Percentiles rank a stretch among this genome's conserved stretches.
Evolutionary conservation across 306 rosid genomes (phyloP).

Genomic region (Inga laurina): DNA sequence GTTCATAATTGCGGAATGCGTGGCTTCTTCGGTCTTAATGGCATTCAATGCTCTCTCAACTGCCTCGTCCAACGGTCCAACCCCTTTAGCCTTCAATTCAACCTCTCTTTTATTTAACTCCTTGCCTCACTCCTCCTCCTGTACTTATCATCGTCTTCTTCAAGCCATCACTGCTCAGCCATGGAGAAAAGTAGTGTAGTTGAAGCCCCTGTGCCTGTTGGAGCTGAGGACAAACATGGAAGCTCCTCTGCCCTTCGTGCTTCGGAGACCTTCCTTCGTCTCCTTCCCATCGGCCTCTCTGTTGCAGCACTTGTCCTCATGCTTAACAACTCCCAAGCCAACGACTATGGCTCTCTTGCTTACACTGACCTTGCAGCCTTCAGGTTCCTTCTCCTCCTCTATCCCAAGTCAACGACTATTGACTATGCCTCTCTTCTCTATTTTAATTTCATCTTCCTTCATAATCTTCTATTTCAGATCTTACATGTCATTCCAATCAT

Average conservation of each 20-base stretch:
- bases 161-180: neutral
- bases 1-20: constrained; percentile 24
- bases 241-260: constrained; percentile 44
- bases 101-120: neutral
- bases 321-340: constrained; percentile 75
- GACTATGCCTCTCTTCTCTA: no score
- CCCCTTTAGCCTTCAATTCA: neutral
- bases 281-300: constrained; percentile 69
- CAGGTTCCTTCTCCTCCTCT: constrained; percentile 42
- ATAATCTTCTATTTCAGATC: neutral
- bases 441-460: neutral
- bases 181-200: constrained; percentile 29
- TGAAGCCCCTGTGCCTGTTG: constrained; percentile 36
- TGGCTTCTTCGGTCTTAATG: constrained; percentile 20
- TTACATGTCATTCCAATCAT: neutral
- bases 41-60: constrained; percentile 33
- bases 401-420: neutral
- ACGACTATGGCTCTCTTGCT: constrained; percentile 66
- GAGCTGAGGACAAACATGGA: constrained; percentile 27
- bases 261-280: constrained; percentile 74
- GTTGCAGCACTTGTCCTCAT: constrained; percentile 76
- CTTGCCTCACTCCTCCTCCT: neutral
- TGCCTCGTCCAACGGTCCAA: neutral
- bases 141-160: neutral
- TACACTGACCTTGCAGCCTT: constrained; percentile 78